These are phyloP conservation scores for Cokeromyces recurvatus DNA, from an alignment of 371 early-diverging fungal species.

Conservation along the genomic window DNA sequence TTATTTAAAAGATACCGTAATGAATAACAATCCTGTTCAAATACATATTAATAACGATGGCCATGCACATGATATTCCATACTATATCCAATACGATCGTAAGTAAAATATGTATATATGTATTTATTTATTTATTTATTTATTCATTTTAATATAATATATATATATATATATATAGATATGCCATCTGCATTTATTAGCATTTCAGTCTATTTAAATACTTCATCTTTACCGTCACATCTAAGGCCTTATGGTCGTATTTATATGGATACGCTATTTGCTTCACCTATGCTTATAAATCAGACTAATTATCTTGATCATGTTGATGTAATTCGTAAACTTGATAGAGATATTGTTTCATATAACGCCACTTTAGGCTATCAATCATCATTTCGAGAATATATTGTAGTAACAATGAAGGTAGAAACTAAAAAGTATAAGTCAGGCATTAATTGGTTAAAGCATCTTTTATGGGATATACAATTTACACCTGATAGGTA, in stretches of 20 bases:
- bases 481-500: no score
- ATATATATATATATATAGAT: slow-evolving; percentile 19
- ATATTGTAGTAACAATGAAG: slow-evolving; percentile 38
- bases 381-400: slow-evolving; percentile 33
- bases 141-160: neutral
- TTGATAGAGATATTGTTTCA: slow-evolving; percentile 47
- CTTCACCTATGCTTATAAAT: slow-evolving; percentile 13
- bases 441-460: slow-evolving; percentile 45
- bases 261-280: slow-evolving; percentile 48
- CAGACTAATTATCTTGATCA: slow-evolving; percentile 1
- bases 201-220: slow-evolving; percentile 39
- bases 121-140: neutral
- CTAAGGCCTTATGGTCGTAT: slow-evolving; percentile 46
- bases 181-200: slow-evolving; percentile 48
- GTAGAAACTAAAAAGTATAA: slow-evolving; percentile 43
- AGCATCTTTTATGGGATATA: slow-evolving; percentile 41
- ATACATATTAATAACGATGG: slow-evolving; percentile 36
- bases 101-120: slow-evolving; percentile 3
- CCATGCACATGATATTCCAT: slow-evolving; percentile 22
- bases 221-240: slow-evolving; percentile 33
- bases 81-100: slow-evolving; percentile 54
- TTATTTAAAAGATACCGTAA: no score
- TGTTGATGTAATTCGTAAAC: slow-evolving; percentile 41
- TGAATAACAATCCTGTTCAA: slow-evolving; percentile 12
- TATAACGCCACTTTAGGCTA: slow-evolving; percentile 36